Conservation (phyloP, 257 asterid species). For the Solanum habrochaites region DNA sequence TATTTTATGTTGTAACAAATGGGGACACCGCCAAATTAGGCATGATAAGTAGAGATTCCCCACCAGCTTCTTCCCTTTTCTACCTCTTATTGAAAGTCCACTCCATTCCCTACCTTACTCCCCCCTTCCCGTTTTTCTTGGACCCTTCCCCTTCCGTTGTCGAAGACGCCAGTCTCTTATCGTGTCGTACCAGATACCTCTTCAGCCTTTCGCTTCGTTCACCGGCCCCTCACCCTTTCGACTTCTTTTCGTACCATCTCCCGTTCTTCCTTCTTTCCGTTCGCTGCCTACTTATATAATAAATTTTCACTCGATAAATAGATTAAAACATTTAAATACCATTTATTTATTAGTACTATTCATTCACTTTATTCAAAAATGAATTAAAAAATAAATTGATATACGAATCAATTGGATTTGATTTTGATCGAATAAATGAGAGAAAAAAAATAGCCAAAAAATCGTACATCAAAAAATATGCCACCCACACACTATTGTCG, state of each 20-base stretch:
- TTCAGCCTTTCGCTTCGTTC: too few species aligned
- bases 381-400: not conserved
- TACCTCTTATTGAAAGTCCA: too few species aligned
- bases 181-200: too few species aligned
- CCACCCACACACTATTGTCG: constrained; percentile 34
- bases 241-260: too few species aligned
- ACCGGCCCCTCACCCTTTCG: too few species aligned
- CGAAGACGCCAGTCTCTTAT: too few species aligned
- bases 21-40: constrained; percentile 35
- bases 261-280: too few species aligned
- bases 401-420: not conserved
- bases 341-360: not conserved
- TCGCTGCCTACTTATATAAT: not conserved
- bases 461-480: constrained; percentile 1
- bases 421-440: not conserved
- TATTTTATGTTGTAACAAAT: constrained; percentile 19
- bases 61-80: too few species aligned
- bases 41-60: constrained; percentile 16
- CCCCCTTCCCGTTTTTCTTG: too few species aligned
- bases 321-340: not conserved
- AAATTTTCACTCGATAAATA: not conserved
- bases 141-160: too few species aligned
- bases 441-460: not conserved
- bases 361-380: not conserved
- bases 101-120: too few species aligned